These are phyloP conservation scores for Cryphonectria naterciae DNA, from an alignment of 2,329 filamentous ascomycete genomes.

Conservation along the genomic window DNA sequence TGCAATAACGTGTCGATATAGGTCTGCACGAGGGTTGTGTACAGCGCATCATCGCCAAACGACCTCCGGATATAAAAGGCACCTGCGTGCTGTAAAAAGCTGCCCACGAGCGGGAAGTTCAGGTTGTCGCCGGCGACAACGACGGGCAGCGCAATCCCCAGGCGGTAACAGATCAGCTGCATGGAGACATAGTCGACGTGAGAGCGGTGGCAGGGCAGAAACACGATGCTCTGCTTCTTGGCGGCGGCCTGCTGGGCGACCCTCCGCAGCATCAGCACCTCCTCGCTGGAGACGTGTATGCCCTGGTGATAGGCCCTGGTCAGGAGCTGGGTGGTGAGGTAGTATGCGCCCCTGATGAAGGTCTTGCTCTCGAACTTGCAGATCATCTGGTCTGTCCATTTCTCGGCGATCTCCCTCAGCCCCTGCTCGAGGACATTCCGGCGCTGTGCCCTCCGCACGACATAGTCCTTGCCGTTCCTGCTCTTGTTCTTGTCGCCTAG, in stretches of 20 bases:
- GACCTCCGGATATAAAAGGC: conserved; percentile 95
- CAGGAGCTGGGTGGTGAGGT: conserved; percentile 82
- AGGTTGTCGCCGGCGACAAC: conserved; percentile 96
- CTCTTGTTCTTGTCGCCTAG: conserved; percentile 58
- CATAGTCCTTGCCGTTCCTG: conserved; percentile 45
- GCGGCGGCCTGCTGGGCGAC: conserved; percentile 82
- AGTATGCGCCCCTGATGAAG: conserved; percentile 93
- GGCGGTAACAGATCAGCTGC: conserved; percentile 91
- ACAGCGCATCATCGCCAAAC: conserved; percentile 90
- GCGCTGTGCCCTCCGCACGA: conserved; percentile 56
- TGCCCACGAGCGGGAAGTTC: conserved; percentile 88
- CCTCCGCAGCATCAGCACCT: conserved; percentile 79
- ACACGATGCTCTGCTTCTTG: conserved; percentile 94
- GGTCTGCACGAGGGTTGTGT: conserved; percentile 89
- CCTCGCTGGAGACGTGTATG: conserved; percentile 94
- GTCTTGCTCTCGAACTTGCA: conserved; percentile 97
- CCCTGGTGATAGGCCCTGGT: conserved; percentile 95
- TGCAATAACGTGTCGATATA: conserved; percentile 94
- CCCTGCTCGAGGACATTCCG: conserved; percentile 70
- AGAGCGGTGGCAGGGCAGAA: conserved; percentile 90
- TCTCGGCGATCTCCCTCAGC: conserved; percentile 79
- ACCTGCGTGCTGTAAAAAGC: conserved; percentile 92
- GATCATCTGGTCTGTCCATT: conserved; percentile 93
- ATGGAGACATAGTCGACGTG: conserved; percentile 96
- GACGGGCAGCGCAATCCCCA: conserved; percentile 85